Evolutionary conservation across 2,329 filamentous ascomycete species (phyloP), one percentile per base, ranked within the genome.

Genomic region (Diplodia intermedia): DNA sequence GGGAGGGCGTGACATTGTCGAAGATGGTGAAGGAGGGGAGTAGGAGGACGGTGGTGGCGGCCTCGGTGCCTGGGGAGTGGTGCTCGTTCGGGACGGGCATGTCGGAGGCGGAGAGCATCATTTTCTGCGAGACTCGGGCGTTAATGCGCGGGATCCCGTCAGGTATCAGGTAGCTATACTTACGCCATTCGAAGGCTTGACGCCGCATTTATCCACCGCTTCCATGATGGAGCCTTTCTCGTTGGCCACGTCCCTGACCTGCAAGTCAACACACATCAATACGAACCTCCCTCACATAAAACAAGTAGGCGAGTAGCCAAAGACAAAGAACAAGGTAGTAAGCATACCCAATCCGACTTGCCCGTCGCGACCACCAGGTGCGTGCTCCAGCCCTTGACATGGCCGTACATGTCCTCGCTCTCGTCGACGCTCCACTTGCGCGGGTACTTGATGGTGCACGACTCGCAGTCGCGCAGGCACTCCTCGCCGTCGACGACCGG

Each of bases 311-410:
- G 26, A 26, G 26, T 26, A 91, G 69, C 20, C 47, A 15, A 60
- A 47, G 14, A 50, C 12, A 60, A 43, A 26, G 52, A 67, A 47
- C 26, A 23, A 3, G n/a, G 26, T 20, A 9, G 3, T 29, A 3
- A 15, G 14, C 92, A 83, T 75, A 94, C 91, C 95, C 95, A 99
- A 80, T 99, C 95, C 31, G 90, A 86, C 86, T 97, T 97, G 70
- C 93, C 92, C n/a, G 95, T 99, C 29, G 93, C 95, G 18, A 98
- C 93, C 38, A 99, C 83, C 70, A 97, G 77, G 80, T 99, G 95
- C 23, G 93, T 95, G 75, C 88, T 90, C 91, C 93, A 98, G 43
- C 89, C 92, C 75, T 93, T 91, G 70, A 97, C 87, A 69, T 91
- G 85, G 0, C 94, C 95, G 76, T 96, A 98, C 60, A 99, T 82